A percentile compares a stretch with the other conserved stretches of the same genome.
phyloP scores from a whole-genome alignment of 176 grass and related monocot genomes.

The Typha latifolia region DNA sequence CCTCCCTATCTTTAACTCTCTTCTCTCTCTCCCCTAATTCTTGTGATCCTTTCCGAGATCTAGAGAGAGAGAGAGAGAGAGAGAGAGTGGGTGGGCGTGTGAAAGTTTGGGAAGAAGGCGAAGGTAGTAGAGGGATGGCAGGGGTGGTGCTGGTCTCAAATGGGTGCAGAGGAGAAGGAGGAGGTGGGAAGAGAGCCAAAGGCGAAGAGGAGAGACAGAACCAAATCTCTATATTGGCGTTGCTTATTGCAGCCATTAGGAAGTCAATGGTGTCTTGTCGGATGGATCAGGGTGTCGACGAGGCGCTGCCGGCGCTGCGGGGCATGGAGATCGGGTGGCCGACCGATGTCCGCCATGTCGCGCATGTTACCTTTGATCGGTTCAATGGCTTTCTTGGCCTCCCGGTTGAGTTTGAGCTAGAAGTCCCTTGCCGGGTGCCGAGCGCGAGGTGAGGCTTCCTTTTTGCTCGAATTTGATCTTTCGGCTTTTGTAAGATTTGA shows the following conservation, averaged over 20 bases:
- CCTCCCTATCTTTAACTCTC: background rate
- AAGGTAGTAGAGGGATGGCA: constrained; percentile 21
- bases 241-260: constrained; percentile 45
- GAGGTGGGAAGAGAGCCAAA: constrained; percentile 2
- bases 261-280: constrained; percentile 60
- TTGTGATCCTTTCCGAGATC: constrained; percentile 3
- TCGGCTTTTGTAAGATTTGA: background rate
- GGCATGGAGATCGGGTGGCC: constrained; percentile 81
- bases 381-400: constrained; percentile 89
- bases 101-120: background rate
- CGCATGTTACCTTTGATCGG: constrained; percentile 93
- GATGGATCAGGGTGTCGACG: constrained; percentile 27
- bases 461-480: background rate
- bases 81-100: background rate
- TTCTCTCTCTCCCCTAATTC: background rate
- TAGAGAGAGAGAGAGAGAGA: constrained; percentile 8
- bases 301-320: constrained; percentile 16
- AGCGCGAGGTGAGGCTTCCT: constrained; percentile 47
- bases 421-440: constrained; percentile 67
- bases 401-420: constrained; percentile 81
- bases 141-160: constrained; percentile 33
- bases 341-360: constrained; percentile 84
- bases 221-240: constrained; percentile 40
- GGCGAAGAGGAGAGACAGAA: constrained; percentile 24
- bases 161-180: constrained; percentile 13